Percentiles rank a stretch among this genome's conserved stretches.
phyloP scores from a whole-genome alignment of 495 filamentous ascomycete species.

The Aspergillus campestris region DNA sequence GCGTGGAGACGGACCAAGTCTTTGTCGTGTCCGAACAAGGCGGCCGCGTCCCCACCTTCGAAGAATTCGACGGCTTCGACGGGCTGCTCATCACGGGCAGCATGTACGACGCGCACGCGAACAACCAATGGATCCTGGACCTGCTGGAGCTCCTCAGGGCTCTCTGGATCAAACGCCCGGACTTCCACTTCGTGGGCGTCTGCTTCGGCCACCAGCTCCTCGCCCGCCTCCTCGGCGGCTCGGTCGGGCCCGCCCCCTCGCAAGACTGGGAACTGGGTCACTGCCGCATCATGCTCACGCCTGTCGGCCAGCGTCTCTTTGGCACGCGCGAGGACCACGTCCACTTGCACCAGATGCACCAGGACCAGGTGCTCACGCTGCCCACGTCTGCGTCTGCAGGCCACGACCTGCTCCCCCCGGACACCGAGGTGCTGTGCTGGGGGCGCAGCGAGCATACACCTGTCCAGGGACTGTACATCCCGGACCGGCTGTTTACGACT shows the following conservation, averaged over 20 bases:
- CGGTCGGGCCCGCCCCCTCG: slow-evolving; percentile 45
- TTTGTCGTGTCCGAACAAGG: slow-evolving; percentile 14
- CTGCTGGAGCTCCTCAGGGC: slow-evolving; percentile 9
- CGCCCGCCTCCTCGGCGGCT: slow-evolving; percentile 43
- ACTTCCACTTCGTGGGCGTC: slow-evolving; percentile 48
- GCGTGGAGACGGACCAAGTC: slow-evolving; percentile 14
- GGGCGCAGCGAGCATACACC: slow-evolving; percentile 15
- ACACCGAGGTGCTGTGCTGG: slow-evolving; percentile 10
- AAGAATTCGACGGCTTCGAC: slow-evolving; percentile 13
- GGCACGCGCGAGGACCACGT: slow-evolving; percentile 5
- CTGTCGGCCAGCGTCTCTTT: slow-evolving; percentile 12
- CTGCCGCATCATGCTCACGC: slow-evolving; percentile 10
- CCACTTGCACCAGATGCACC: slow-evolving; percentile 16
- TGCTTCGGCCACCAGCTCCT: slow-evolving; percentile 87
- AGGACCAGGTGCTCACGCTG: slow-evolving; percentile 9
- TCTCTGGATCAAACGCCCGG: slow-evolving; percentile 11
- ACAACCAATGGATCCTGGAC: slow-evolving; percentile 13
- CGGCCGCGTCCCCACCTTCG: slow-evolving; percentile 6
- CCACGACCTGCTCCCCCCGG: slow-evolving; percentile 1
- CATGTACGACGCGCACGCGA: slow-evolving; percentile 13
- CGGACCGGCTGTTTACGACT: slow-evolving; percentile 13
- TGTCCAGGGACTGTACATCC: slow-evolving; percentile 14
- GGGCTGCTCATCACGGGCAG: slow-evolving; percentile 16
- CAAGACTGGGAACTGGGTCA: slow-evolving; percentile 17
- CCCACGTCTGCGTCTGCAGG: slow-evolving; percentile 11